These are phyloP conservation scores for Hydnomerulius pinastri DNA, from an alignment of 768 basidiomycete genomes.

Conservation along the genomic window DNA sequence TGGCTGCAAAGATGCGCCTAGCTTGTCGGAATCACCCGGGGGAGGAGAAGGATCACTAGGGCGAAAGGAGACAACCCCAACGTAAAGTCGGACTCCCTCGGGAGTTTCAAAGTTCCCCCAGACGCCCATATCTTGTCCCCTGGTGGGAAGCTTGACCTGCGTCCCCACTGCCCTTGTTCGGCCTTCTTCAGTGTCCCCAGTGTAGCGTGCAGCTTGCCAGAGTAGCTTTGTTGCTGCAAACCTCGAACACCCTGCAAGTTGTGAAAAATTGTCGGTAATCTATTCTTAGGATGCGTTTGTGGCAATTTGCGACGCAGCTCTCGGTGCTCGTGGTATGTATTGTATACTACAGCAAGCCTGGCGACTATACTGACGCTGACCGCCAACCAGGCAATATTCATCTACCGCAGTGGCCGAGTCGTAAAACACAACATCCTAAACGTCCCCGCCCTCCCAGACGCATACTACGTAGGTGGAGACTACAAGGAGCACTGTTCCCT, in stretches of 20 bases:
- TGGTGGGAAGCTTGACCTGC: too few relatives aligned
- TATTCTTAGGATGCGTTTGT: slow-evolving; percentile 12
- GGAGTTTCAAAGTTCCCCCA: too few relatives aligned
- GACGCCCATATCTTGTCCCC: too few relatives aligned
- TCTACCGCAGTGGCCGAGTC: slow-evolving; percentile 48
- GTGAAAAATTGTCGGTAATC: too few relatives aligned
- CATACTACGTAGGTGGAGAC: slow-evolving; percentile 54
- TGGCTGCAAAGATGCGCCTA: too few relatives aligned
- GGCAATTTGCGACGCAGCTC: slow-evolving; percentile 7
- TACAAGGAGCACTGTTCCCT: slow-evolving; percentile 47
- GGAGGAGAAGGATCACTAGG: too few relatives aligned
- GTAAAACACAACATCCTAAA: slow-evolving; percentile 43
- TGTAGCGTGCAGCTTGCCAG: too few relatives aligned
- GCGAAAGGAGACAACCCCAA: neutral
- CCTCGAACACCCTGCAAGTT: too few relatives aligned
- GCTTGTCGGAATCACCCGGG: too few relatives aligned
- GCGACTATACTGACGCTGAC: neutral
- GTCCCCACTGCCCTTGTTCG: neutral
- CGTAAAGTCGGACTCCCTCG: neutral
- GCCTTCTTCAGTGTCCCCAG: too few relatives aligned
- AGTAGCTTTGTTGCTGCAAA: too few relatives aligned
- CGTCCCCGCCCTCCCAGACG: slow-evolving; percentile 46
- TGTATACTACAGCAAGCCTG: too few relatives aligned
- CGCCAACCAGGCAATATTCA: slow-evolving; percentile 39
- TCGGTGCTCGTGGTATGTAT: slow-evolving; percentile 14